Evolutionary conservation across 2,329 filamentous ascomycete species (phyloP).

Genomic region (Monilinia vaccinii-corymbosi): DNA sequence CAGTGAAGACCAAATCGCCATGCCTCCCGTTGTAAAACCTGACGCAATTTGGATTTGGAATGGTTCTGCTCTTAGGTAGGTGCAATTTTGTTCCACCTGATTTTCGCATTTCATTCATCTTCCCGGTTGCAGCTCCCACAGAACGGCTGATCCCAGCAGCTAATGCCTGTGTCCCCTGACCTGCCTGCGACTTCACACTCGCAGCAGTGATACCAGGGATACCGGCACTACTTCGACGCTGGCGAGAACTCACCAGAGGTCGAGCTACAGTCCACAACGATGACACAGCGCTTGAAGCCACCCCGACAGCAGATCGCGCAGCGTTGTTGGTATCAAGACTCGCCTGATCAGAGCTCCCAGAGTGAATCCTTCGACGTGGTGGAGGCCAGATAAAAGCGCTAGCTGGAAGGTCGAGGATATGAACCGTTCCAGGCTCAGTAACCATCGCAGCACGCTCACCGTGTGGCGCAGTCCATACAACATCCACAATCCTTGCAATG

Average conservation of each 20-base stretch:
- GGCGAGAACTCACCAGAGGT: conserved; percentile 26
- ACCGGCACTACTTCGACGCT: conserved; percentile 27
- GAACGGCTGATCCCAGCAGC: conserved; percentile 67
- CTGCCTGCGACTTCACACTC: conserved; percentile 39
- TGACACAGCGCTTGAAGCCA: conserved; percentile 29
- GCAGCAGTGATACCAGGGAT: conserved; percentile 24
- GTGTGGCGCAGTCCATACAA: conserved; percentile 74
- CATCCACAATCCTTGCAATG: conserved; percentile 80
- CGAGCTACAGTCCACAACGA: conserved; percentile 28
- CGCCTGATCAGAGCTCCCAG: conserved; percentile 13
- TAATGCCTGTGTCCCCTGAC: conserved; percentile 64
- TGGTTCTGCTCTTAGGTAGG: conserved; percentile 46
- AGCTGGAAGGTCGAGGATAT: conserved; percentile 78
- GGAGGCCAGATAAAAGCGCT: conserved; percentile 76
- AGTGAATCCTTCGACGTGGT: conserved; percentile 38
- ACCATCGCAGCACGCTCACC: conserved; percentile 81
- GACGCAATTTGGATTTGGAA: conserved; percentile 50
- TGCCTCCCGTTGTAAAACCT: conserved; percentile 56
- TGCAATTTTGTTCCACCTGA: conserved; percentile 67
- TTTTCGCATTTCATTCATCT: conserved; percentile 62
- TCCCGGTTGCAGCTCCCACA: conserved; percentile 59
- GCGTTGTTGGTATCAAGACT: conserved; percentile 35
- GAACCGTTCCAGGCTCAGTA: conserved; percentile 90
- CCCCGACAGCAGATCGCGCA: conserved; percentile 35
- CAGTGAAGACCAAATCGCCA: conserved; percentile 53